A percentile compares a stretch with the other conserved stretches of the same genome.
Evolutionary conservation across 2,329 filamentous ascomycete genomes (phyloP).

Genomic region (Trichoderma hamatum): DNA sequence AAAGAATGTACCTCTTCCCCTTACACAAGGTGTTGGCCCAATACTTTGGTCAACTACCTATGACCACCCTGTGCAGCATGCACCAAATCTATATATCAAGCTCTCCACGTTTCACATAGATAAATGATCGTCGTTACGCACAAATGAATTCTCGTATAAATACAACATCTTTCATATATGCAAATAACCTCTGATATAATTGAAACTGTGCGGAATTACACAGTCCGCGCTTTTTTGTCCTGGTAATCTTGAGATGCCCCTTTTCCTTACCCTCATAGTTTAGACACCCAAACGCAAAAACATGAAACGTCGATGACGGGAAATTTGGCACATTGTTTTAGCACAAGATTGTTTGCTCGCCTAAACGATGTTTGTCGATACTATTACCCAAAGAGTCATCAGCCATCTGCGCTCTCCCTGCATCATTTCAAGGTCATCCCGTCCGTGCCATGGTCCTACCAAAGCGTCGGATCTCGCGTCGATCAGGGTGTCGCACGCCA

Average conservation of each 20-base stretch:
- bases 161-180: neutral
- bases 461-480: constrained; percentile 12
- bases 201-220: neutral
- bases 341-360: neutral
- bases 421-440: constrained; percentile 1
- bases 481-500: constrained; percentile 1
- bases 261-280: neutral
- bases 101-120: neutral
- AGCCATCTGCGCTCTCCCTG: neutral
- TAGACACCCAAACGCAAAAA: too few relatives aligned
- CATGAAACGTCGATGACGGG: neutral
- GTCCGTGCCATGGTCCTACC: constrained; percentile 8
- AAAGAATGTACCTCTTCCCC: neutral
- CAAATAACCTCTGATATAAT: neutral
- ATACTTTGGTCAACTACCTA: neutral
- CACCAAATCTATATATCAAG: neutral
- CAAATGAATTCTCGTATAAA: neutral
- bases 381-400: neutral
- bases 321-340: neutral
- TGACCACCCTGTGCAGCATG: neutral
- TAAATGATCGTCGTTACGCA: neutral
- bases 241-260: neutral
- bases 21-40: neutral
- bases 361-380: neutral
- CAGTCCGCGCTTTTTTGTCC: neutral